phyloP scores from a whole-genome alignment of 306 rosid genomes.

The Cyclanthera cordifolia region DNA sequence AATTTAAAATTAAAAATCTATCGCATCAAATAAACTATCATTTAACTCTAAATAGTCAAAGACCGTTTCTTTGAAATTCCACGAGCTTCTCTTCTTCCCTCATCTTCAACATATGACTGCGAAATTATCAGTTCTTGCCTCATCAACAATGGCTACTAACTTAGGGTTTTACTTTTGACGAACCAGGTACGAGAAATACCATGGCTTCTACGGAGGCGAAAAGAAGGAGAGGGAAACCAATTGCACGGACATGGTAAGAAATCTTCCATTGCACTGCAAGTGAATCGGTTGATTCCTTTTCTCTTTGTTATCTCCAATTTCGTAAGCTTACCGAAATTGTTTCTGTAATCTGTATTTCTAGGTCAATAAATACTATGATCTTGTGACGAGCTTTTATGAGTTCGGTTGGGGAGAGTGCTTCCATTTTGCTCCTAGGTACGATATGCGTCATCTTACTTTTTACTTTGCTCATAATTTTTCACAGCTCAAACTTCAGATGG shows the following conservation, averaged over 20 bases:
- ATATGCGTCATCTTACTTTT: background rate
- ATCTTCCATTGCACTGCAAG: background rate
- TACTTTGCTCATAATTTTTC: too few species aligned
- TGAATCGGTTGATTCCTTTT: background rate
- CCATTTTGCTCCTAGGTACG: slow-evolving; percentile 79
- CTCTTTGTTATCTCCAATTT: background rate
- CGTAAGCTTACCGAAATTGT: background rate
- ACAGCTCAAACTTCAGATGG: background rate
- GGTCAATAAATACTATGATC: slow-evolving; percentile 91
- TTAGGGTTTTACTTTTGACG: background rate
- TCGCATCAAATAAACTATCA: too few species aligned
- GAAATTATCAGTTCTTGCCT: too few species aligned
- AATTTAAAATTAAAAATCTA: too few species aligned
- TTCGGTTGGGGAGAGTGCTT: slow-evolving; percentile 94
- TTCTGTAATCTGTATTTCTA: slow-evolving; percentile 24
- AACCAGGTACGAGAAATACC: slow-evolving; percentile 85
- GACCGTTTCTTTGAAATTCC: too few species aligned
- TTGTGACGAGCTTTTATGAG: slow-evolving; percentile 84
- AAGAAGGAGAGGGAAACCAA: slow-evolving; percentile 73
- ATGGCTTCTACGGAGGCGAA: slow-evolving; percentile 64
- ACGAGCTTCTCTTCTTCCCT: too few species aligned
- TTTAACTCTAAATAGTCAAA: too few species aligned
- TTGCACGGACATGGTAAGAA: slow-evolving; percentile 75
- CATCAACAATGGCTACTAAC: background rate
- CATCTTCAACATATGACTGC: too few species aligned